Evolutionary conservation across 306 rosid genomes (phyloP).

Genomic region (Hippophae tibetana): DNA sequence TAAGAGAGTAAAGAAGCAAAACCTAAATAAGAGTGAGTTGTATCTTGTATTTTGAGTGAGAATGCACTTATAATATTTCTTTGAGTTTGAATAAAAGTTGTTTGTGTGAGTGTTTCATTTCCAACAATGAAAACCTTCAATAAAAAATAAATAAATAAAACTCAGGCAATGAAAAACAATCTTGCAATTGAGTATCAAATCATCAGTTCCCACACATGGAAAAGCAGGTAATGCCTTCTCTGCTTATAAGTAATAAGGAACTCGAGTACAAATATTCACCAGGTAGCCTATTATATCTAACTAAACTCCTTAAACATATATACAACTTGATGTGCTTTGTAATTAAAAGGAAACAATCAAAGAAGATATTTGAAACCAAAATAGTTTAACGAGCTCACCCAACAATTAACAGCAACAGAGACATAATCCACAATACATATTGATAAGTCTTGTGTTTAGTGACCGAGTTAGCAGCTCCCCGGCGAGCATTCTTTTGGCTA

Average conservation of each 20-base stretch:
- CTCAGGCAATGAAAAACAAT: neutral
- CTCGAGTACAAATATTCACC: no score
- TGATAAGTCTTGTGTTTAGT: slow-evolving; percentile 65
- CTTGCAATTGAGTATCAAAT: neutral
- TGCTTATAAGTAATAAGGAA: neutral
- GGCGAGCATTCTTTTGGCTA: slow-evolving; percentile 28
- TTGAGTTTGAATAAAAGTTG: no score
- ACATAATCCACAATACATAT: slow-evolving; percentile 49
- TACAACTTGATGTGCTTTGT: no score
- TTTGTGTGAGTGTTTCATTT: no score
- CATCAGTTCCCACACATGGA: neutral
- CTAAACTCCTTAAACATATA: neutral
- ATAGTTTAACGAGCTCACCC: slow-evolving; percentile 30
- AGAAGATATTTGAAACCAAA: slow-evolving; percentile 4
- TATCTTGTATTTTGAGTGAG: no score
- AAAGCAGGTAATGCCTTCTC: neutral
- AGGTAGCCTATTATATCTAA: neutral
- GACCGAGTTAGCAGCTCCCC: slow-evolving; percentile 23
- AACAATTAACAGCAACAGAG: slow-evolving; percentile 41
- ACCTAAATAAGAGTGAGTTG: no score
- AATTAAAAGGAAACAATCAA: slow-evolving; percentile 6
- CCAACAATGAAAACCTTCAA: no score
- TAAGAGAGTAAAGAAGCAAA: no score
- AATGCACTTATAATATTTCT: no score
- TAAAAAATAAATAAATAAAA: neutral